These are phyloP conservation scores for Barnettozyma populi DNA, from an alignment of 805 yeast species.

Conservation along the genomic window DNA sequence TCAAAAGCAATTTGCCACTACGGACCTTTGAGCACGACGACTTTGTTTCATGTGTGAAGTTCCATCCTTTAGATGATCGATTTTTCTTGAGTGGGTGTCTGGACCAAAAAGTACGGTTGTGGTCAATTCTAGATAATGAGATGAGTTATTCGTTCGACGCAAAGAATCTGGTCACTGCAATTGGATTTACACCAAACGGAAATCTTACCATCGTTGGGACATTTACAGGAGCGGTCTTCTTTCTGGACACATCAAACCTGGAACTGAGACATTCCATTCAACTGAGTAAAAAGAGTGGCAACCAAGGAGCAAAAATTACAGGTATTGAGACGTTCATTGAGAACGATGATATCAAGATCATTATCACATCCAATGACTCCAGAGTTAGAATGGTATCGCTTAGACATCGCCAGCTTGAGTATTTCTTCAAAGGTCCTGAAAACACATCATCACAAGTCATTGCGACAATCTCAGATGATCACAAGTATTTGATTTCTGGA, in stretches of 20 bases:
- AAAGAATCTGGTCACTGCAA: slow-evolving; percentile 66
- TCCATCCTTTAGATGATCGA: slow-evolving; percentile 83
- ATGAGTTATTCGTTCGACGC: slow-evolving; percentile 58
- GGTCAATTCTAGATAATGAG: slow-evolving; percentile 76
- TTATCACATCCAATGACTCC: slow-evolving; percentile 81
- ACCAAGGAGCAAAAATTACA: slow-evolving; percentile 57
- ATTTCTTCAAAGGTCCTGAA: slow-evolving; percentile 66
- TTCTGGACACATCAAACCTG: slow-evolving; percentile 61
- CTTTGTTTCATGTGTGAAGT: slow-evolving; percentile 72
- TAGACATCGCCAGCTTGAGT: slow-evolving; percentile 47
- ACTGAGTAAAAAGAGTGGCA: slow-evolving; percentile 34
- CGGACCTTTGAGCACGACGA: slow-evolving; percentile 69
- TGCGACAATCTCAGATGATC: slow-evolving; percentile 58
- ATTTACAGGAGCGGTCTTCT: slow-evolving; percentile 62
- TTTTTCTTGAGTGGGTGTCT: slow-evolving; percentile 80
- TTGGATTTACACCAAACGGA: slow-evolving; percentile 65
- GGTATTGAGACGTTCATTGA: slow-evolving; percentile 55
- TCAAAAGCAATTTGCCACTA: slow-evolving; percentile 57
- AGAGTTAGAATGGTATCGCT: slow-evolving; percentile 62
- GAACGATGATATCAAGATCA: slow-evolving; percentile 33
- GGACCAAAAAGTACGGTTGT: slow-evolving; percentile 68
- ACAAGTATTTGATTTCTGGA: slow-evolving; percentile 59
- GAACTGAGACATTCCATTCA: slow-evolving; percentile 40
- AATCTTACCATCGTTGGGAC: slow-evolving; percentile 65
- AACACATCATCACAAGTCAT: slow-evolving; percentile 67